A percentile compares a stretch with the other conserved stretches of the same genome.
Conservation (phyloP, 139 green algal genomes). For the Nannochloris sp. region DNA sequence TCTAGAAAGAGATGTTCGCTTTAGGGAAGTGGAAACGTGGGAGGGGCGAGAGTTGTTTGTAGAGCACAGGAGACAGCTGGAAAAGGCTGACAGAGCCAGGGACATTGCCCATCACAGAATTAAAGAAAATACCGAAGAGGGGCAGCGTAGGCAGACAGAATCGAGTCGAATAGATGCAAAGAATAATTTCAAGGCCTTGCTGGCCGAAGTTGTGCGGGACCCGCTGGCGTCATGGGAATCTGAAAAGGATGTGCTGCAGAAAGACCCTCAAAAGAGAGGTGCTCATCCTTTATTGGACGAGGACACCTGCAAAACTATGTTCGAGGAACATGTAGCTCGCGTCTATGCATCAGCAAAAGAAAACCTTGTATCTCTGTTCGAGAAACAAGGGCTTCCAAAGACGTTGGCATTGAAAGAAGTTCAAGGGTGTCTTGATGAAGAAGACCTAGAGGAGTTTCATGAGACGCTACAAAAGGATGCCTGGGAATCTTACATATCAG, state of each 20-base stretch:
- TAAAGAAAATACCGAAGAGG: slow-evolving; percentile 11
- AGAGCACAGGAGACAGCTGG: slow-evolving; percentile 21
- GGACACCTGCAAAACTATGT: slow-evolving; percentile 25
- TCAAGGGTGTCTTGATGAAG: not conserved
- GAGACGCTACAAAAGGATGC: too few species aligned
- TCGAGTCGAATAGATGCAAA: slow-evolving; percentile 39
- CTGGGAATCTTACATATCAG: too few species aligned
- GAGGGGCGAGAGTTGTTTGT: slow-evolving; percentile 11
- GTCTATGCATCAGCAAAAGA: slow-evolving; percentile 11
- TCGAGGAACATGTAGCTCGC: slow-evolving; percentile 27
- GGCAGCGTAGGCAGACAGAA: slow-evolving; percentile 11
- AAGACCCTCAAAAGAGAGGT: slow-evolving; percentile 39
- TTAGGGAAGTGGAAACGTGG: slow-evolving; percentile 9
- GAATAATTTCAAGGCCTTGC: slow-evolving; percentile 41
- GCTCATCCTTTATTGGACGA: slow-evolving; percentile 14
- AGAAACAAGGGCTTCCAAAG: not conserved
- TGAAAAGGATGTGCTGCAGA: slow-evolving; percentile 24
- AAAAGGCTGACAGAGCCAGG: slow-evolving; percentile 16
- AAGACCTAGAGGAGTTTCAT: too few species aligned
- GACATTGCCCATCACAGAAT: slow-evolving; percentile 8
- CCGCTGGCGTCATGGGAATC: slow-evolving; percentile 28
- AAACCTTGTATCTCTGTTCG: not conserved
- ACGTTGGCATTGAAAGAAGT: not conserved
- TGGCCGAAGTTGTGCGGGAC: slow-evolving; percentile 49
- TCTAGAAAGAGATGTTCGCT: not conserved